Evolutionary conservation across 345 rosid genomes (phyloP).

Genomic region (Gossypium longicalyx): DNA sequence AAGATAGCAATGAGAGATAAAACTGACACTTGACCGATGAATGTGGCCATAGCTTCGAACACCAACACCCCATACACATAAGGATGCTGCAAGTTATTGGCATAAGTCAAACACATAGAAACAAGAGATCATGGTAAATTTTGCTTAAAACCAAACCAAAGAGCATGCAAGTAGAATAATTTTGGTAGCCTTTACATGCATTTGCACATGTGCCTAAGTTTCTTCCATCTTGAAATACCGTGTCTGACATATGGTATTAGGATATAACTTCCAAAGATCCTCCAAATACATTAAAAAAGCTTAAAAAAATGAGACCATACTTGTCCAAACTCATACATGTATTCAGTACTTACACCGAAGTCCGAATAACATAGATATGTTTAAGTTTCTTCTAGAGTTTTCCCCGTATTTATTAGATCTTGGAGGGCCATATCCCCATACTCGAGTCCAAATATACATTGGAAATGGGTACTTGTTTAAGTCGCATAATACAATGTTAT

Average conservation of each 20-base stretch:
- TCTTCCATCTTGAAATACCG: background rate
- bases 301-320: no score
- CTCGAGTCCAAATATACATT: background rate
- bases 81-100: slow-evolving; percentile 54
- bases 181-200: no score
- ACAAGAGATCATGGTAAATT: background rate
- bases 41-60: slow-evolving; percentile 97
- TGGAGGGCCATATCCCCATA: background rate
- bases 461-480: background rate
- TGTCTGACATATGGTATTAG: no score
- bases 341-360: no score
- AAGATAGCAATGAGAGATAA: slow-evolving; percentile 86
- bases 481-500: background rate
- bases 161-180: background rate
- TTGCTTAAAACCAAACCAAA: background rate
- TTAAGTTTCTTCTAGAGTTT: no score
- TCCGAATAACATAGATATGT: no score
- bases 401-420: background rate
- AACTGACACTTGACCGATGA: slow-evolving; percentile 90
- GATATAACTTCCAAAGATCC: no score
- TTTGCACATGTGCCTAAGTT: background rate
- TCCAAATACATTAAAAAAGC: no score
- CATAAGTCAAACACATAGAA: background rate
- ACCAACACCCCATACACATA: slow-evolving; percentile 85
- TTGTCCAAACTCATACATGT: no score